These are phyloP conservation scores for Spizellomyces punctatus DNA, from an alignment of 192 early-diverging fungal genomes.

Conservation along the genomic window DNA sequence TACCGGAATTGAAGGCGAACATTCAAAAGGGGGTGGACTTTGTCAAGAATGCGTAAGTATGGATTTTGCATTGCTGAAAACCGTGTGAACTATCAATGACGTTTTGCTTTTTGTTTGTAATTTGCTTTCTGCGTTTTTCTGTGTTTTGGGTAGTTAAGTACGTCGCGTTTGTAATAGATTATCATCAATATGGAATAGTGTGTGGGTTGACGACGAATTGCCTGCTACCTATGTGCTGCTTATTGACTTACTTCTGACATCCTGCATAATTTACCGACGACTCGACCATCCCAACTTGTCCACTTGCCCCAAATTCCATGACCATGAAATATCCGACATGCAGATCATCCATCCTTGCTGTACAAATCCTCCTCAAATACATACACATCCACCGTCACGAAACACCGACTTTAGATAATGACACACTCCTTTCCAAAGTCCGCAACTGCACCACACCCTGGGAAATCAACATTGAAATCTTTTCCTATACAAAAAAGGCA, in stretches of 20 bases:
- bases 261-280: too few species aligned
- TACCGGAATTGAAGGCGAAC: conserved; percentile 63
- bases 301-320: too few species aligned
- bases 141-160: conserved; percentile 21
- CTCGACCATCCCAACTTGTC: too few species aligned
- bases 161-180: conserved; percentile 6
- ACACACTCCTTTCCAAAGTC: conserved; percentile 33
- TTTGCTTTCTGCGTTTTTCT: neutral
- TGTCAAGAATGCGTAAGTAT: conserved; percentile 50
- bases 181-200: too few species aligned
- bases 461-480: conserved; percentile 23
- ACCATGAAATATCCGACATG: too few species aligned
- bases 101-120: neutral
- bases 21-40: conserved; percentile 81
- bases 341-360: too few species aligned
- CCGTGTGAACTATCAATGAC: neutral
- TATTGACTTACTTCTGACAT: too few species aligned
- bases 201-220: too few species aligned
- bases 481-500: neutral
- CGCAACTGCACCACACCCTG: conserved; percentile 30
- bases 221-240: too few species aligned
- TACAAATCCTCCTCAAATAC: too few species aligned
- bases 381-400: neutral
- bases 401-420: conserved; percentile 23
- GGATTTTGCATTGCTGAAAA: neutral